Evolutionary conservation across 768 basidiomycete genomes (phyloP).

Genomic region (Mycena sanguinolenta): DNA sequence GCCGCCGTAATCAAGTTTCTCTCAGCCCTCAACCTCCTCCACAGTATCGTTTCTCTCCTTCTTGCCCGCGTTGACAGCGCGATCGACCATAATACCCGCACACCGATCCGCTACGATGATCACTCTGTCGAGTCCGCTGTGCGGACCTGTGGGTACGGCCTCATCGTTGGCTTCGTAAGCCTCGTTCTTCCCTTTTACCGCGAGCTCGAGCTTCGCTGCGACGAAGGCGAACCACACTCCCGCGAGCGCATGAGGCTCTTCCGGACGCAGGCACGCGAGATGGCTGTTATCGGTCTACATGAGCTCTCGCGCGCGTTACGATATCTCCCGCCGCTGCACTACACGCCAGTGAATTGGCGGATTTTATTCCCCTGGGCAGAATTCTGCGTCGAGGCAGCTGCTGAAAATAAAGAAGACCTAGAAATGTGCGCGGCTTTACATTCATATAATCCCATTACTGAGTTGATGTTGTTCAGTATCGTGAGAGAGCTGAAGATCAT

Average conservation of each 20-base stretch:
- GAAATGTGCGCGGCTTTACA: slow-evolving; percentile 1
- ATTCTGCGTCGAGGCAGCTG: not conserved
- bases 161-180: not conserved
- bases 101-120: not conserved
- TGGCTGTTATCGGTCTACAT: not conserved
- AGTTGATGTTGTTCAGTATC: not conserved
- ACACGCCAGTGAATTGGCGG: not conserved
- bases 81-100: not conserved
- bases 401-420: not conserved
- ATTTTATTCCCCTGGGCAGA: slow-evolving; percentile 3
- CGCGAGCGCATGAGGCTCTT: slow-evolving; percentile 5
- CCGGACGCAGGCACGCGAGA: not conserved
- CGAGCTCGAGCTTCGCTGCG: not conserved
- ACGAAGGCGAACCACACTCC: no score
- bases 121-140: no score
- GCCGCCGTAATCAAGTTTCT: not conserved
- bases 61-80: not conserved
- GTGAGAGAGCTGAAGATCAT: slow-evolving; percentile 12
- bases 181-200: slow-evolving; percentile 2
- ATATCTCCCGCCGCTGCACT: slow-evolving; percentile 6
- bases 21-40: not conserved
- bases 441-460: not conserved
- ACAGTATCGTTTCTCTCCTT: not conserved
- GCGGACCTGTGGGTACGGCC: not conserved
- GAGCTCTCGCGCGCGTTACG: slow-evolving; percentile 1